Conservation (phyloP, 805 yeast species). For the Brettanomyces naardenensis region DNA sequence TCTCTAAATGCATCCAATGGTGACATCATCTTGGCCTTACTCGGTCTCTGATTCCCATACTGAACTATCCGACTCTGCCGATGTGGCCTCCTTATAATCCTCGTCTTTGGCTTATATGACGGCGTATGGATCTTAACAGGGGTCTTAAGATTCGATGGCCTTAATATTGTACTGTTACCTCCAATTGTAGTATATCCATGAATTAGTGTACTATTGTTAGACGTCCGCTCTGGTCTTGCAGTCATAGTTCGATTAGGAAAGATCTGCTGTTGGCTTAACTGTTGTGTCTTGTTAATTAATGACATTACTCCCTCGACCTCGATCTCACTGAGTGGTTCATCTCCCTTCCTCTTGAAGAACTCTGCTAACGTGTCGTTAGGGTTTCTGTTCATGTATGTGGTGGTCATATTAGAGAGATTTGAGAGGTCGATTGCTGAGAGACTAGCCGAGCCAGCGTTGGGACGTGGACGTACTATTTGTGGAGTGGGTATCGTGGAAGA, state of each 20-base stretch:
- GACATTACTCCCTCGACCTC: constrained; percentile 80
- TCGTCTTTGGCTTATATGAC: constrained; percentile 16
- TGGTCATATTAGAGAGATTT: constrained; percentile 15
- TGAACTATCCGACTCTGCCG: constrained; percentile 21
- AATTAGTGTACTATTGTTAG: constrained; percentile 1
- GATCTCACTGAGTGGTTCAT: constrained; percentile 59
- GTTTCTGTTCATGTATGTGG: constrained; percentile 18
- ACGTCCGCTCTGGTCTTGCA: constrained; percentile 2
- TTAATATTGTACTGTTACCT: constrained; percentile 14
- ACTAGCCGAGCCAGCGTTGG: no score
- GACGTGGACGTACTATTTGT: no score
- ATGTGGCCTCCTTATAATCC: constrained; percentile 8
- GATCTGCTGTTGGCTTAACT: constrained; percentile 8
- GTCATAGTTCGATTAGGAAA: constrained; percentile 3
- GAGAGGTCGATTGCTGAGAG: constrained; percentile 15
- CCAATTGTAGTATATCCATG: constrained; percentile 6
- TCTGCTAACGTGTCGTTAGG: constrained; percentile 58
- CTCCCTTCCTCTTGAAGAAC: constrained; percentile 71
- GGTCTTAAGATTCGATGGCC: constrained; percentile 17
- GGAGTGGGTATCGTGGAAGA: background rate
- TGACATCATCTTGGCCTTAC: constrained; percentile 19
- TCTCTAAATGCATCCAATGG: constrained; percentile 19
- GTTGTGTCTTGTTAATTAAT: constrained; percentile 36
- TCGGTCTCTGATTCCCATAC: constrained; percentile 22
- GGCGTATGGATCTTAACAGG: constrained; percentile 21